A percentile compares a stretch with the other conserved stretches of the same genome.
Conservation (phyloP, 192 early-diverging fungal genomes). For the Glomus cerebriforme region DNA sequence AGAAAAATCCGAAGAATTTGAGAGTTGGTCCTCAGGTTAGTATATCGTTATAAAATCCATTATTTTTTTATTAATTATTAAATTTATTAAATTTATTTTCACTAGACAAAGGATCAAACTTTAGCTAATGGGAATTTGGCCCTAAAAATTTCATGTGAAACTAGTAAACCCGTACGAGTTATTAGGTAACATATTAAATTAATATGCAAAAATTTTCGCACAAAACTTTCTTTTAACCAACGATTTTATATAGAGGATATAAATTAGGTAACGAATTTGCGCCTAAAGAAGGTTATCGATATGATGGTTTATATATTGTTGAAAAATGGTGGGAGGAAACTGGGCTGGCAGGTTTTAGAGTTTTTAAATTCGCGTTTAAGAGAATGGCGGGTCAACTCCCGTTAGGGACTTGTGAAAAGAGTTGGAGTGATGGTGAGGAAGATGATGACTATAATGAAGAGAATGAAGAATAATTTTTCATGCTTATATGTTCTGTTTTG, state of each 20-base stretch:
- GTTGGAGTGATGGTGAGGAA: slow-evolving; percentile 14
- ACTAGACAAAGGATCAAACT: slow-evolving; percentile 8
- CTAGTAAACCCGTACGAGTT: slow-evolving; percentile 7
- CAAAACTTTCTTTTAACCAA: not conserved
- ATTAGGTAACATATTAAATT: not conserved
- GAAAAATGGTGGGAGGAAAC: slow-evolving; percentile 24
- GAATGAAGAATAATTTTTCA: not conserved
- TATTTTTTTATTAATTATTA: too few relatives aligned
- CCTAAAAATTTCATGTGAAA: slow-evolving; percentile 26
- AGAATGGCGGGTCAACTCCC: slow-evolving; percentile 13
- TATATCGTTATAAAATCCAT: not conserved
- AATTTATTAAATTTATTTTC: not conserved
- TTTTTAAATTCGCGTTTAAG: slow-evolving; percentile 11
- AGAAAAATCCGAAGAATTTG: slow-evolving; percentile 10
- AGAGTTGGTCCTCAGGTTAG: slow-evolving; percentile 3
- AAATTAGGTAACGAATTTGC: not conserved
- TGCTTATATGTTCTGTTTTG: too few relatives aligned
- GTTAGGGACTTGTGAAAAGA: slow-evolving; percentile 10
- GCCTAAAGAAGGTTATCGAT: slow-evolving; percentile 17
- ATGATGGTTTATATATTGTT: slow-evolving; percentile 24
- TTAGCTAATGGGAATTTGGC: not conserved
- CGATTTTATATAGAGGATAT: not conserved
- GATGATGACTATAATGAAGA: slow-evolving; percentile 19
- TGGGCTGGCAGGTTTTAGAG: not conserved
- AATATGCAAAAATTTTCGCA: not conserved